phyloP scores from a whole-genome alignment of 495 filamentous ascomycete genomes.

The Pyronema omphalodes region DNA sequence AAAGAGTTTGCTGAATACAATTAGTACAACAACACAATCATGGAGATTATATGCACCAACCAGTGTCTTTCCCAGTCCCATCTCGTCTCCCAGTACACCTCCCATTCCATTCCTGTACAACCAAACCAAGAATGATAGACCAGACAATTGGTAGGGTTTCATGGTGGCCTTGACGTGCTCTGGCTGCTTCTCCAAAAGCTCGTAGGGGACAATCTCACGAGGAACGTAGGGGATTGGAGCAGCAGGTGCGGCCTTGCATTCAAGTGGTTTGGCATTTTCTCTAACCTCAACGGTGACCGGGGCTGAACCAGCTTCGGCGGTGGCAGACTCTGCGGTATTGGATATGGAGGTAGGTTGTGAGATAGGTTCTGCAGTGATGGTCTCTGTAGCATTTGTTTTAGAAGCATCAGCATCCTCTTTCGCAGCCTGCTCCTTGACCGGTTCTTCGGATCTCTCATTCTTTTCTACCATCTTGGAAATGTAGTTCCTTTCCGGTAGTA shows the following conservation, averaged over 20 bases:
- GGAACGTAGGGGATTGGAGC: neutral
- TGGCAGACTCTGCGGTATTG: conserved; percentile 5
- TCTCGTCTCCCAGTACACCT: conserved; percentile 92
- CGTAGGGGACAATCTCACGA: conserved; percentile 27
- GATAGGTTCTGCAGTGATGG: too few species aligned
- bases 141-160: conserved; percentile 46
- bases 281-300: neutral
- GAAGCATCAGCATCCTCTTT: neutral
- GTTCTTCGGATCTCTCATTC: conserved; percentile 7
- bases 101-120: conserved; percentile 56
- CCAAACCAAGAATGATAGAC: conserved; percentile 42
- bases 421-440: conserved; percentile 7
- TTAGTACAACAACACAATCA: conserved; percentile 20
- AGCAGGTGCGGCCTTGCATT: neutral
- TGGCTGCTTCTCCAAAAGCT: conserved; percentile 33
- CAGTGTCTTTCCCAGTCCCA: conserved; percentile 89
- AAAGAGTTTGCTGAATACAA: conserved; percentile 41
- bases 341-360: neutral
- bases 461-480: conserved; percentile 29
- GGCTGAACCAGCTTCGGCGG: conserved; percentile 1
- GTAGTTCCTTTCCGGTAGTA: conserved; percentile 37
- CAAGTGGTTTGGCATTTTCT: neutral
- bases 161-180: conserved; percentile 32
- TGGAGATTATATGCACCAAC: conserved; percentile 10
- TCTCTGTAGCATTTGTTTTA: too few species aligned